phyloP scores from a whole-genome alignment of 2,329 filamentous ascomycete species.

The Elsinoe batatas region DNA sequence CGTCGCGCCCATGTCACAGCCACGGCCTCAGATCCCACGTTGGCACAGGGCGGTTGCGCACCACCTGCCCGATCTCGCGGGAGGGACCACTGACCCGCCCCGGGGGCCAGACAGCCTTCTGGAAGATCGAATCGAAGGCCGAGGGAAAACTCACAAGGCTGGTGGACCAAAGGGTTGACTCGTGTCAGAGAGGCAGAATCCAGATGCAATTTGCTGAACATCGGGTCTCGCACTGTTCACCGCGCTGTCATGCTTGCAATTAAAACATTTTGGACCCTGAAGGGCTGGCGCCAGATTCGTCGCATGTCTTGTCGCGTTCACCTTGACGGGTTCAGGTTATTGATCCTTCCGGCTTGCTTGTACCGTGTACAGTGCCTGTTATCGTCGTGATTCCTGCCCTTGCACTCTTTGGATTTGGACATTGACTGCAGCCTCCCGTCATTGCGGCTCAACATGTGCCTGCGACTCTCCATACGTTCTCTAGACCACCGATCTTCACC shows the following conservation, averaged over 20 bases:
- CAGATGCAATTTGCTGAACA: background rate
- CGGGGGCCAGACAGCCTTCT: background rate
- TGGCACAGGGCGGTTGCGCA: background rate
- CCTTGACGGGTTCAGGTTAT: background rate
- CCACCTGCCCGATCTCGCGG: conserved; percentile 10
- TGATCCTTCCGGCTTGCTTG: background rate
- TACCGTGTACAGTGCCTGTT: background rate
- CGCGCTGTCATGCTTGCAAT: conserved; percentile 4
- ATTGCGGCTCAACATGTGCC: background rate
- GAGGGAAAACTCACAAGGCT: conserved; percentile 5
- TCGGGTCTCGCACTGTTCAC: conserved; percentile 7
- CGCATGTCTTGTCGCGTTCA: background rate
- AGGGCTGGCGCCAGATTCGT: background rate
- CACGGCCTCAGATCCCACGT: background rate
- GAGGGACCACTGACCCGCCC: background rate
- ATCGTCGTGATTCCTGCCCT: background rate
- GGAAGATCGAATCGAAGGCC: conserved; percentile 10
- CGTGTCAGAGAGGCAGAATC: background rate
- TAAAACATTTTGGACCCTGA: background rate
- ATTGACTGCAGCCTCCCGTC: background rate
- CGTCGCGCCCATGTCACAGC: background rate
- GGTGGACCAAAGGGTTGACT: conserved; percentile 9
- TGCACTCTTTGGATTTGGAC: background rate
- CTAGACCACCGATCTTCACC: background rate
- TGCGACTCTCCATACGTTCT: conserved; percentile 1